Base-by-base conservation (phyloP, 345 rosid genomes). In the Rhizophora apiculata region DNA sequence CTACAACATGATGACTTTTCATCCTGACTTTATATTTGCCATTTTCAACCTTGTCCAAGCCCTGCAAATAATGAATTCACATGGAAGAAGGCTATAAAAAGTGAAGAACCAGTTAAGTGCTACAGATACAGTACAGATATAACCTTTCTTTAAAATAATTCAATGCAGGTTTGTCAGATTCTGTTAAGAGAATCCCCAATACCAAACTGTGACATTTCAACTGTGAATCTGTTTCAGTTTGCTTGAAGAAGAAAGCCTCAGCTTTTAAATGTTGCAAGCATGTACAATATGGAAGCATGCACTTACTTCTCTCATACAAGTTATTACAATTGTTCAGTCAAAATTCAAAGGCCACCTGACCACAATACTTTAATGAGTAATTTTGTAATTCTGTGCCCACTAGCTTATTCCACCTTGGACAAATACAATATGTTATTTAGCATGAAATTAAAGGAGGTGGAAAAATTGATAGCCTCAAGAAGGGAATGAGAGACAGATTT, bases 1-100 rank as follows among this genome's bases (percentile, higher is more conserved):
- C 91, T 55, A 85, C 85, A 69, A 89, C 88, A 71, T 87, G 84
- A 79, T 76, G 74, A 68, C 89, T 86, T 81, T 84, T 87, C 81
- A 91, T 76, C 37, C 79, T 80, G 77, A 94, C 74, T 82, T 83
- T 89, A 80, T 85, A 86, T 82, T 81, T 85, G 37, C 88, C 86
- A 71, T 76, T 83, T 74, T 78, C 90, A 78, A 64, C 85, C 76
- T 81, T 83, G 22, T 86, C 93, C 70, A 95, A 86, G 76, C 83
- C 80, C 99, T 95, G 89, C 68, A 76, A 59, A 71, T 62, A 71
- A 39, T 26, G 43, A 74, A 72, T 27, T 27, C 55, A 37, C 69
- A 59, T 21, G 2, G 59, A 27, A 69, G 1, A 52, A 55, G 56
- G 67, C 57, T 13, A 22, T 6, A 26, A 56, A 6, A 20, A 63